These are phyloP conservation scores for Protomyces arabidopsidicola DNA, from an alignment of 1,139 yeast genomes.

Conservation along the genomic window DNA sequence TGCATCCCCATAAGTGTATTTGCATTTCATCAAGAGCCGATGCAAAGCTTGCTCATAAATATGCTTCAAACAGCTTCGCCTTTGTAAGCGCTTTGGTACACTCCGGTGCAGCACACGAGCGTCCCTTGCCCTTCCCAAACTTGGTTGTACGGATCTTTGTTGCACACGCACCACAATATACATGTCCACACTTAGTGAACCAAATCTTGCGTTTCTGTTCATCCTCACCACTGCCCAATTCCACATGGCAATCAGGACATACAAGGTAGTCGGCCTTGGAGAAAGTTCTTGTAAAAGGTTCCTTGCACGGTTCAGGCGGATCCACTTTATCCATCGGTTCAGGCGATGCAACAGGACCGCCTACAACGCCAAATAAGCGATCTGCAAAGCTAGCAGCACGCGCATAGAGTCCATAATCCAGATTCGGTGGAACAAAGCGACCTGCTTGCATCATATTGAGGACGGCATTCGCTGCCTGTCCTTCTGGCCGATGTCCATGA, in stretches of 20 bases:
- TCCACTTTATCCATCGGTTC: conserved; percentile 1
- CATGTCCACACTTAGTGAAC: conserved; percentile 30
- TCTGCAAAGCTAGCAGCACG: not conserved
- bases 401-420: conserved; percentile 1
- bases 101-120: conserved; percentile 7
- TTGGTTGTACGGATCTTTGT: not conserved
- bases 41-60: not conserved
- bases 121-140: conserved; percentile 4
- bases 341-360: not conserved
- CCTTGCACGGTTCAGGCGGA: conserved; percentile 17
- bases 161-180: conserved; percentile 30
- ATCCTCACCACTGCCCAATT: conserved; percentile 25
- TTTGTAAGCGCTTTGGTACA: conserved; percentile 11
- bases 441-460: not conserved
- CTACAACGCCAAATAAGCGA: not conserved
- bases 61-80: conserved; percentile 20
- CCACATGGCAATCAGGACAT: conserved; percentile 27
- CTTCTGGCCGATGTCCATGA: not conserved
- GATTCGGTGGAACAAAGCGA: not conserved
- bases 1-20: no score
- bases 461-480: not conserved
- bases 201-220: conserved; percentile 11
- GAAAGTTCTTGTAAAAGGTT: conserved; percentile 27
- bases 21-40: no score
- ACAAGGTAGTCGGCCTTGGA: conserved; percentile 10